Evolutionary conservation across 192 early-diverging fungal genomes (phyloP).

Genomic region (Linnemannia exigua): DNA sequence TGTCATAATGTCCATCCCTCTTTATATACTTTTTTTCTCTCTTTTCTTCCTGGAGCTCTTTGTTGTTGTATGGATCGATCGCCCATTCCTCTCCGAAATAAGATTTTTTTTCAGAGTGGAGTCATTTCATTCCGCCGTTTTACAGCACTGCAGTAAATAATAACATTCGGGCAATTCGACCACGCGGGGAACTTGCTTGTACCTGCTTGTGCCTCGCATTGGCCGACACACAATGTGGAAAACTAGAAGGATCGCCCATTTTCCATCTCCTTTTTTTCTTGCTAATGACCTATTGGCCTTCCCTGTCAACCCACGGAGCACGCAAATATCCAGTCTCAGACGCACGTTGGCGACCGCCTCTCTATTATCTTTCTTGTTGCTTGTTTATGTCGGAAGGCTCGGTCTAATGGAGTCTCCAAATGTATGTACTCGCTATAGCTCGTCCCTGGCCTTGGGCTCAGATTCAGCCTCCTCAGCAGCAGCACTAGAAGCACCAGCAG

Average conservation of each 20-base stretch:
- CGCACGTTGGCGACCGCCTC: not conserved
- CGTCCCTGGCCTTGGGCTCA: not conserved
- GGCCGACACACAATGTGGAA: not conserved
- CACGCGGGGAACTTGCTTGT: constrained; percentile 10
- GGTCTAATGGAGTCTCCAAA: not conserved
- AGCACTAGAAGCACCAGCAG: not conserved
- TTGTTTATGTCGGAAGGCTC: not conserved
- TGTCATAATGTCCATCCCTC: not conserved
- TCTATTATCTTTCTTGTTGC: not conserved
- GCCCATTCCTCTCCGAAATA: not conserved
- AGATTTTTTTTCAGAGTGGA: not conserved
- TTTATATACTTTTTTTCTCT: constrained; percentile 16
- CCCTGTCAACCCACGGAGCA: not conserved
- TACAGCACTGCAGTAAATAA: not conserved
- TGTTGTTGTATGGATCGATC: not conserved
- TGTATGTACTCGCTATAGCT: not conserved
- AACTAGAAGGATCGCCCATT: not conserved
- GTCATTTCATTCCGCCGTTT: constrained; percentile 8
- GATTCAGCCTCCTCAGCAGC: not conserved
- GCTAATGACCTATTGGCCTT: not conserved
- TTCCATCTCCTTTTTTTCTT: not conserved
- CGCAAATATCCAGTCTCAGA: not conserved
- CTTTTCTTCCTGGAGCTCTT: not conserved
- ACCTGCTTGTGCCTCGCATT: not conserved
- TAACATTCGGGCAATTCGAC: not conserved